Percentiles rank a stretch among this genome's conserved stretches.
Conservation (phyloP, 257 asterid species). For the Lithospermum erythrorhizon region DNA sequence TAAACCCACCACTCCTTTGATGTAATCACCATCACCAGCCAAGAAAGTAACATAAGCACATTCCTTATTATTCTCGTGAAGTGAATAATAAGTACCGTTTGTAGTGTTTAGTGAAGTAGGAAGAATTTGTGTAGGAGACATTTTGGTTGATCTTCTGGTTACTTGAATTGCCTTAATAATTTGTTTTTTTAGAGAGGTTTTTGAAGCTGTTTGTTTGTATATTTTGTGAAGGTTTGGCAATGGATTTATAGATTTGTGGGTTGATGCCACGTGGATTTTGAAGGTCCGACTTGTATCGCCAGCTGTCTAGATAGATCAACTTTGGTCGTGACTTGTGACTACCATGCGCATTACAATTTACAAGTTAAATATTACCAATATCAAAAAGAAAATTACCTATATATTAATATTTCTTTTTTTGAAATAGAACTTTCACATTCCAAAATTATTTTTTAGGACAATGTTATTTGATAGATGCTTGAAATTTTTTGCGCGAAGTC, state of each 20-base stretch:
- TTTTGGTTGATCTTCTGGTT: not conserved
- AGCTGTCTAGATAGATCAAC: not conserved
- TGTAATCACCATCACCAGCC: slow-evolving; percentile 27
- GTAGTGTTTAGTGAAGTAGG: not conserved
- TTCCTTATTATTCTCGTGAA: not conserved
- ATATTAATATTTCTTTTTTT: no score
- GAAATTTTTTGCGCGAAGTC: no score
- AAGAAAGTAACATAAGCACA: slow-evolving; percentile 26
- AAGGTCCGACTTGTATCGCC: not conserved
- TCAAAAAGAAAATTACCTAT: no score
- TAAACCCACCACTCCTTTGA: slow-evolving; percentile 28
- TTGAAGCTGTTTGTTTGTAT: not conserved
- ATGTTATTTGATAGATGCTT: no score
- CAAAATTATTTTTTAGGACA: no score
- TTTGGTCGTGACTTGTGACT: no score
- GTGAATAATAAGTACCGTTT: not conserved
- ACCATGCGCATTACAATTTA: not conserved
- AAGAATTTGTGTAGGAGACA: not conserved
- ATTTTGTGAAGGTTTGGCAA: not conserved
- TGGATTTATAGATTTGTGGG: not conserved
- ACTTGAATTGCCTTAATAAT: no score
- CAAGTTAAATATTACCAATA: no score
- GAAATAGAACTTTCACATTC: no score
- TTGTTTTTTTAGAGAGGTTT: no score
- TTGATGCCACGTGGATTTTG: not conserved